Evolutionary conservation across 805 yeast genomes (phyloP).

Genomic region (Starmera amethionina): DNA sequence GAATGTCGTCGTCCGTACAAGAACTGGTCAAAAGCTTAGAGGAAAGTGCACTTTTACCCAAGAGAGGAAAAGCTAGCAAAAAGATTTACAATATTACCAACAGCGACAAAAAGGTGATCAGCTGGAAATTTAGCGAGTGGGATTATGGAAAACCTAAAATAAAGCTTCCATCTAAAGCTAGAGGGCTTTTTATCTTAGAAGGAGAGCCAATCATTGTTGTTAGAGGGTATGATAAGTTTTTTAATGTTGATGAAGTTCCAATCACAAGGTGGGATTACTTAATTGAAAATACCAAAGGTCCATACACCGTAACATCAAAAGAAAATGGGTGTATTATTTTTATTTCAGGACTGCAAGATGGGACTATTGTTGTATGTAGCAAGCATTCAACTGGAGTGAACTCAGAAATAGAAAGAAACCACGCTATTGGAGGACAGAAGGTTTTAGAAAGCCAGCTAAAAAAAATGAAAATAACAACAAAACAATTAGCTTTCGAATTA

Average conservation of each 20-base stretch:
- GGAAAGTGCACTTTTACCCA: conserved; percentile 4
- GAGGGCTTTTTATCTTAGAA: conserved; percentile 67
- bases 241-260: conserved; percentile 62
- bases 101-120: conserved; percentile 17
- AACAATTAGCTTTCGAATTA: conserved; percentile 47
- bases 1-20: no score
- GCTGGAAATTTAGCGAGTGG: conserved; percentile 90
- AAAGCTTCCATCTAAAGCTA: conserved; percentile 59
- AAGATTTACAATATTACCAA: conserved; percentile 18
- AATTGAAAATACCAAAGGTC: conserved; percentile 48
- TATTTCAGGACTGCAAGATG: conserved; percentile 67
- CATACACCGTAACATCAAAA: conserved; percentile 72
- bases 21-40: conserved; percentile 9
- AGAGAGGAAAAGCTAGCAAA: conserved; percentile 24
- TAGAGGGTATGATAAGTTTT: conserved; percentile 93
- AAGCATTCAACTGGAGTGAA: conserved; percentile 79
- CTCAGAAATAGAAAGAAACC: conserved; percentile 47
- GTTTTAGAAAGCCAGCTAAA: conserved; percentile 47
- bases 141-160: conserved; percentile 57
- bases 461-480: conserved; percentile 25
- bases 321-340: conserved; percentile 93
- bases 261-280: conserved; percentile 42
- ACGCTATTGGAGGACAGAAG: conserved; percentile 62
- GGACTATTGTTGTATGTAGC: conserved; percentile 77
- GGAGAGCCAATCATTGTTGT: conserved; percentile 41